phyloP scores from a whole-genome alignment of 495 filamentous ascomycete species.

The Staphylotrichum tortipilum region DNA sequence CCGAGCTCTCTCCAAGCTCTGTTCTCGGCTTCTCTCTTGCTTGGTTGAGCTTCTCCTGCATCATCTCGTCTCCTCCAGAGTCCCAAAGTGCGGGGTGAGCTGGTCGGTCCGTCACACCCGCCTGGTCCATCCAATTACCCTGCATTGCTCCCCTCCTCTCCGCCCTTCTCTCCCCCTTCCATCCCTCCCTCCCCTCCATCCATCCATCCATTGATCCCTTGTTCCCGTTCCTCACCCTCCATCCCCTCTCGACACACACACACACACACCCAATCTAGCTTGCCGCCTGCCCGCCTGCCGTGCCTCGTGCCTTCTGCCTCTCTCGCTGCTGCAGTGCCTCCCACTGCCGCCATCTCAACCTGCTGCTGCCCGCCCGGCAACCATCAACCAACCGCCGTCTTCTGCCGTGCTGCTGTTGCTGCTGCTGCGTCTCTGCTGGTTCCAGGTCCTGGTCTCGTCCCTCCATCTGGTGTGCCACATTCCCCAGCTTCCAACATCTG shows the following conservation, averaged over 20 bases:
- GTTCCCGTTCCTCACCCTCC: slow-evolving; percentile 9
- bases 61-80: slow-evolving; percentile 11
- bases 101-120: slow-evolving; percentile 11
- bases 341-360: slow-evolving; percentile 2
- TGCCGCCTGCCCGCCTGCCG: neutral
- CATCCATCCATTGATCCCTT: slow-evolving; percentile 18
- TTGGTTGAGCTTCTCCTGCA: no score
- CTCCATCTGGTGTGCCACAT: neutral
- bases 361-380: neutral
- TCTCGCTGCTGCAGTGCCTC: neutral
- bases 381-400: neutral
- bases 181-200: neutral
- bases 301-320: no score
- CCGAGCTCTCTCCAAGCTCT: slow-evolving; percentile 4
- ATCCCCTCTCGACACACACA: neutral
- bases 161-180: slow-evolving; percentile 6
- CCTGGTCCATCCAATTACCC: slow-evolving; percentile 24
- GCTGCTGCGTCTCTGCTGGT: slow-evolving; percentile 4
- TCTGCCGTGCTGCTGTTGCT: slow-evolving; percentile 11
- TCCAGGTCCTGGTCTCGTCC: neutral
- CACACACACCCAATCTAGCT: slow-evolving; percentile 2
- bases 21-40: neutral
- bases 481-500: no score
- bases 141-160: slow-evolving; percentile 20
- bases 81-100: slow-evolving; percentile 27